Percentiles rank a stretch among this genome's conserved stretches.
Conservation (phyloP, 495 filamentous ascomycete genomes). For the Beverwykella pulmonaria region DNA sequence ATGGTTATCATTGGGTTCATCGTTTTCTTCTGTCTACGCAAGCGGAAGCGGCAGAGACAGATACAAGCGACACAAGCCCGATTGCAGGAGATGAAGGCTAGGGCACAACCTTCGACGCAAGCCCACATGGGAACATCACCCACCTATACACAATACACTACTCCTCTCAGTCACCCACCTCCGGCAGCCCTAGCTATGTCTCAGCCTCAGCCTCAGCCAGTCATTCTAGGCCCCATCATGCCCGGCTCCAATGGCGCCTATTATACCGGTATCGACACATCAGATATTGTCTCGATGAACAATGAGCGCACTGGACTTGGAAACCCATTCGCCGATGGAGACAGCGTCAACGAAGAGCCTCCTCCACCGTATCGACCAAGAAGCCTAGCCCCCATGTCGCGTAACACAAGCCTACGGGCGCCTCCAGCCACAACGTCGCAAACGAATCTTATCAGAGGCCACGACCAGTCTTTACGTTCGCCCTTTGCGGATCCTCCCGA, state of each 20-base stretch:
- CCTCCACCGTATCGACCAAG: slow-evolving; percentile 37
- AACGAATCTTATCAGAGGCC: slow-evolving; percentile 15
- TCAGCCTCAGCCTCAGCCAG: slow-evolving; percentile 20
- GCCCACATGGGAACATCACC: slow-evolving; percentile 1
- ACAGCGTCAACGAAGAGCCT: slow-evolving; percentile 27
- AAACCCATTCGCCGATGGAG: slow-evolving; percentile 32
- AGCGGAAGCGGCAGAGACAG: slow-evolving; percentile 26
- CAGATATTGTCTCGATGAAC: slow-evolving; percentile 29
- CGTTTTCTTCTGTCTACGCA: slow-evolving; percentile 33
- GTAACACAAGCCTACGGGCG: slow-evolving; percentile 27
- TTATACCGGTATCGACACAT: slow-evolving; percentile 38
- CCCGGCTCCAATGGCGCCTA: slow-evolving; percentile 29
- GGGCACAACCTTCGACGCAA: background rate
- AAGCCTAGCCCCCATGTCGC: slow-evolving; percentile 27
- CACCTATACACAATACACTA: slow-evolving; percentile 1
- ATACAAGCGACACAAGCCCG: background rate
- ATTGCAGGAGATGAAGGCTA: slow-evolving; percentile 25
- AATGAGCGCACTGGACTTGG: slow-evolving; percentile 29
- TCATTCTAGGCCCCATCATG: slow-evolving; percentile 33
- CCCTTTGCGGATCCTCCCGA: slow-evolving; percentile 33
- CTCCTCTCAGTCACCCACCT: slow-evolving; percentile 10
- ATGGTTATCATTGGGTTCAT: slow-evolving; percentile 20
- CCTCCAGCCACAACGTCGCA: slow-evolving; percentile 18
- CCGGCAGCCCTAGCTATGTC: background rate
- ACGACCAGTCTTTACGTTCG: slow-evolving; percentile 13